These are phyloP conservation scores for Collybia sordida DNA, from an alignment of 768 basidiomycete genomes.

Conservation along the genomic window DNA sequence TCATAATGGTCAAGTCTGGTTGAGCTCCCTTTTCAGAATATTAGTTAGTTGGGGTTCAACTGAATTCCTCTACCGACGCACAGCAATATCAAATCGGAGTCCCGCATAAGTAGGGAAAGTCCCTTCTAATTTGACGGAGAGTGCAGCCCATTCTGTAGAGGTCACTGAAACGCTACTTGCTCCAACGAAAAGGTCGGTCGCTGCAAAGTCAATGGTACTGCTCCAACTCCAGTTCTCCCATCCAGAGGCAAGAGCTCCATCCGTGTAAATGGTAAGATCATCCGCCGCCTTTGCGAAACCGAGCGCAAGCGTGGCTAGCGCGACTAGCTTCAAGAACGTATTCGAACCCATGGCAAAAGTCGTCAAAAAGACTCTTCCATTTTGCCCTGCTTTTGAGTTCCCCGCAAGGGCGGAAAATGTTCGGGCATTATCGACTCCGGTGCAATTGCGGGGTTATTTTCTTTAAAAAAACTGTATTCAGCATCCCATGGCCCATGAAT, in stretches of 20 bases:
- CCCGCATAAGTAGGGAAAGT: conserved; percentile 45
- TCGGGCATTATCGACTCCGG: no score
- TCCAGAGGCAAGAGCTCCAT: conserved; percentile 37
- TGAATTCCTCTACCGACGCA: conserved; percentile 17
- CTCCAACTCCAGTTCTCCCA: conserved; percentile 59
- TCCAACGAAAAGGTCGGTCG: conserved; percentile 43
- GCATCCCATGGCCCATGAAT: no score
- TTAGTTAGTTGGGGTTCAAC: neutral
- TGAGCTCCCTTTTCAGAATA: conserved; percentile 33
- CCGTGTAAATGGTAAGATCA: conserved; percentile 42
- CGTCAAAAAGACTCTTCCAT: no score
- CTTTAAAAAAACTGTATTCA: no score
- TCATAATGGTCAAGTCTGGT: conserved; percentile 41
- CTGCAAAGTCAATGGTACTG: conserved; percentile 38
- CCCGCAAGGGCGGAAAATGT: no score
- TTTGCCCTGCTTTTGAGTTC: no score
- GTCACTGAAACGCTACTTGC: conserved; percentile 42
- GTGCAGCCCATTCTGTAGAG: conserved; percentile 41
- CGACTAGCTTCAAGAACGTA: neutral
- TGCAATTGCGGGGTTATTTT: no score
- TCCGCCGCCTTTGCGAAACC: conserved; percentile 22
- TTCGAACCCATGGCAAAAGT: no score
- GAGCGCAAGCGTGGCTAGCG: conserved; percentile 20
- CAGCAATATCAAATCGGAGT: conserved; percentile 50
- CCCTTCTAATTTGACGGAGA: conserved; percentile 45